These are phyloP conservation scores for Mycena sp. DNA, from an alignment of 1,284 basidiomycete genomes.

Conservation along the genomic window DNA sequence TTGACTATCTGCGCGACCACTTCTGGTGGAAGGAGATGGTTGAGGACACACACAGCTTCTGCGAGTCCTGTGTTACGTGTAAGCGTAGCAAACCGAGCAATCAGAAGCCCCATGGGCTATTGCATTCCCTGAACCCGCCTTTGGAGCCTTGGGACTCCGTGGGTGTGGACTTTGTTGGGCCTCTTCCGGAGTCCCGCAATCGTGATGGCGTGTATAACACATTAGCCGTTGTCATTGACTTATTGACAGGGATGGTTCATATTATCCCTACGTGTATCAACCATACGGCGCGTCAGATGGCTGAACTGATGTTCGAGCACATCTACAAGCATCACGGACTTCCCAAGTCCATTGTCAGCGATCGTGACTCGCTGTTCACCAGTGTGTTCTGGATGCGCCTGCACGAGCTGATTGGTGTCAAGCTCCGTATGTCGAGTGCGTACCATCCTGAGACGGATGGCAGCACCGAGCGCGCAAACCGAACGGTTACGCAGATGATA, in stretches of 20 bases:
- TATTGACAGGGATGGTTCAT: slow-evolving; percentile 44
- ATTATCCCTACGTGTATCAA: slow-evolving; percentile 40
- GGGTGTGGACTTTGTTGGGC: slow-evolving; percentile 52
- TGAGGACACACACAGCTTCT: slow-evolving; percentile 40
- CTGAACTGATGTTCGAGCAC: slow-evolving; percentile 44
- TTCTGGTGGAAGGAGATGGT: slow-evolving; percentile 48
- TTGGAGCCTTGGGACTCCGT: slow-evolving; percentile 43
- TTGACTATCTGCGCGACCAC: slow-evolving; percentile 41
- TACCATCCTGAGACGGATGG: slow-evolving; percentile 26
- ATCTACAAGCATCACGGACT: slow-evolving; percentile 51
- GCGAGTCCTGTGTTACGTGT: slow-evolving; percentile 45
- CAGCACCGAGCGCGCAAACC: slow-evolving; percentile 20
- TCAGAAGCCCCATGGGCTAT: slow-evolving; percentile 44
- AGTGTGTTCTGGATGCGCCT: slow-evolving; percentile 49
- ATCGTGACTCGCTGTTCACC: slow-evolving; percentile 52
- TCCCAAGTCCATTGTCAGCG: slow-evolving; percentile 46
- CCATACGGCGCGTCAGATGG: slow-evolving; percentile 44
- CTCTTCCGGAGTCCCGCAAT: slow-evolving; percentile 41
- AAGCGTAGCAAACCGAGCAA: slow-evolving; percentile 37
- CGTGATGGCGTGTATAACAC: slow-evolving; percentile 43
- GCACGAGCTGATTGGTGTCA: slow-evolving; percentile 10
- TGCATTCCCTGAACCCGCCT: slow-evolving; percentile 38
- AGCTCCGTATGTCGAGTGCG: slow-evolving; percentile 13
- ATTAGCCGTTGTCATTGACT: slow-evolving; percentile 48
- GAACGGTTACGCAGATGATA: too few relatives aligned